A percentile compares a stretch with the other conserved stretches of the same genome.
Conservation (phyloP, 805 yeast genomes). For the Yarrowia hollandica region DNA sequence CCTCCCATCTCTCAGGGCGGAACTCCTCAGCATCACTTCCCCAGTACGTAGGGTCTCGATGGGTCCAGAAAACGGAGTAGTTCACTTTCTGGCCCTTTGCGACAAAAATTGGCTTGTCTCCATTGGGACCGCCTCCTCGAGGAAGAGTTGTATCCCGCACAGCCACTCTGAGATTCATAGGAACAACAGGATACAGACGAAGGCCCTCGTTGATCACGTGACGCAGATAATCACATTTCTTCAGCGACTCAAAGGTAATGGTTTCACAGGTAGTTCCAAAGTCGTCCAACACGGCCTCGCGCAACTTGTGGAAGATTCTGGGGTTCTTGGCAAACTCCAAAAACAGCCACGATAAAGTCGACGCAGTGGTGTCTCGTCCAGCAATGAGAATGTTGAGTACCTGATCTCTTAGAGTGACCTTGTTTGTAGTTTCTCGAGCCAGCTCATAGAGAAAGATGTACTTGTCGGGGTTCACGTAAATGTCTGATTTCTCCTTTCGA, state of each 20-base stretch:
- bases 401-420: conserved; percentile 51
- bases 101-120: conserved; percentile 44
- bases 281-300: conserved; percentile 44
- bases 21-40: conserved; percentile 50
- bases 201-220: conserved; percentile 51
- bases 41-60: conserved; percentile 45
- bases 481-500: conserved; percentile 39
- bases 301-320: conserved; percentile 40
- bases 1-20: conserved; percentile 52
- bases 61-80: conserved; percentile 47
- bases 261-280: conserved; percentile 39
- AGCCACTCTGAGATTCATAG: conserved; percentile 50
- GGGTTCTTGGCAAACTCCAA: conserved; percentile 48
- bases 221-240: conserved; percentile 50
- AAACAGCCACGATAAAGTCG: conserved; percentile 48
- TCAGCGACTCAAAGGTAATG: conserved; percentile 49
- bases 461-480: conserved; percentile 41
- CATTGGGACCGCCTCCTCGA: conserved; percentile 51
- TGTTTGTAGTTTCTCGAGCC: conserved; percentile 51
- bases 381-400: conserved; percentile 53
- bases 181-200: conserved; percentile 55
- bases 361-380: conserved; percentile 59
- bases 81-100: conserved; percentile 48
- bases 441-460: conserved; percentile 53
- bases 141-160: conserved; percentile 51